These are phyloP conservation scores for Neurospora sp. DNA, from an alignment of 2,329 filamentous ascomycete genomes.

Conservation along the genomic window DNA sequence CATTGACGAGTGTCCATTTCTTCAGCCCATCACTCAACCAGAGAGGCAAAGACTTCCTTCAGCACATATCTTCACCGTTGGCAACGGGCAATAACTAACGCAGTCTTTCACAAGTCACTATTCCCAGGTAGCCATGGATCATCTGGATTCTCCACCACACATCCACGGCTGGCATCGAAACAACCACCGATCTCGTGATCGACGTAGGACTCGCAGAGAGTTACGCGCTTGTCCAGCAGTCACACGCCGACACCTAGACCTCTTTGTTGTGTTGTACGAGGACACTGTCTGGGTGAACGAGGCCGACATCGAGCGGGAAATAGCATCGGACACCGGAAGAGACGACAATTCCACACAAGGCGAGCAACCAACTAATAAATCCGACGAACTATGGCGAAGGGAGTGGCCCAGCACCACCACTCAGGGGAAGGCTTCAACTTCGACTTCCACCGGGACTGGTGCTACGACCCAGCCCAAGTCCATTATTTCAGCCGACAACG, in stretches of 20 bases:
- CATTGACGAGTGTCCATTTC: accelerated
- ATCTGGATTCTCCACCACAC: neutral
- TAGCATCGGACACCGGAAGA: accelerated
- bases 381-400: no score
- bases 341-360: accelerated
- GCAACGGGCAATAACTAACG: neutral
- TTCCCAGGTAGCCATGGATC: neutral
- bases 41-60: neutral
- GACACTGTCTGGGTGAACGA: neutral
- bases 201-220: neutral
- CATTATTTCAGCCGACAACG: no score
- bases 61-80: neutral
- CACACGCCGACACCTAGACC: neutral
- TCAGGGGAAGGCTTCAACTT: neutral
- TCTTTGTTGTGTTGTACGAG: neutral
- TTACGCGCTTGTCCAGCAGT: neutral
- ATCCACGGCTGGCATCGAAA: neutral
- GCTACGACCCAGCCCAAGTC: no score
- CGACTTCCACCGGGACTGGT: neutral
- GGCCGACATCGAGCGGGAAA: neutral
- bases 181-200: neutral
- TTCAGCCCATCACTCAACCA: accelerated
- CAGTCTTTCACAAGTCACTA: neutral
- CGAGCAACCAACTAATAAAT: neutral
- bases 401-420: no score